These are phyloP conservation scores for Coemansia sp. DNA, from an alignment of 192 early-diverging fungal species.

Conservation along the genomic window DNA sequence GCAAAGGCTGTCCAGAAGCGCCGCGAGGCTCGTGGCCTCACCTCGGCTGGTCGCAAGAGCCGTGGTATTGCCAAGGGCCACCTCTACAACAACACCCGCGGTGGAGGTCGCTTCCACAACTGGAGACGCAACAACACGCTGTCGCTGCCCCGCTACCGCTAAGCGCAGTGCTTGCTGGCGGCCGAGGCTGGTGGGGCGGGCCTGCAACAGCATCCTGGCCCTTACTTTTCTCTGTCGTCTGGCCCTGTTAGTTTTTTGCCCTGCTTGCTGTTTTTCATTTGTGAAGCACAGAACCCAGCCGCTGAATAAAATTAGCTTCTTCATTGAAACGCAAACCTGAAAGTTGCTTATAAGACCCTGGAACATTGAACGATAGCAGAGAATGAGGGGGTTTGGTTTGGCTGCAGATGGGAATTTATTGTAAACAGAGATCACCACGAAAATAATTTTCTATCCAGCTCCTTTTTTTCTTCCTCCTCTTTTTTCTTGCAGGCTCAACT, in stretches of 20 bases:
- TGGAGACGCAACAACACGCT: slow-evolving; percentile 97
- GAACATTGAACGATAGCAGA: too few species aligned
- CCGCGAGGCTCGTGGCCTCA: slow-evolving; percentile 98
- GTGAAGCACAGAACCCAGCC: not conserved
- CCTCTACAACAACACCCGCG: slow-evolving; percentile 93
- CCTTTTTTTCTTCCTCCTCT: too few species aligned
- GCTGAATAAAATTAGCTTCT: not conserved
- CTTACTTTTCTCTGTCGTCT: not conserved
- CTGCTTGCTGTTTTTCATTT: not conserved
- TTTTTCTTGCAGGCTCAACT: not conserved
- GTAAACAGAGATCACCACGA: too few species aligned
- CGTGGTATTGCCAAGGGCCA: slow-evolving; percentile 98
- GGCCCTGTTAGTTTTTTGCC: not conserved
- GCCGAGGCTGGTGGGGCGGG: slow-evolving; percentile 1
- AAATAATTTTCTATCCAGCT: too few species aligned
- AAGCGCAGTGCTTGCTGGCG: slow-evolving; percentile 41
- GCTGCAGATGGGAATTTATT: too few species aligned
- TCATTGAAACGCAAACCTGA: not conserved
- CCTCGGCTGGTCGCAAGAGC: slow-evolving; percentile 95
- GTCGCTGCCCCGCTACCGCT: slow-evolving; percentile 92
- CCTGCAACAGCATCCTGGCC: not conserved
- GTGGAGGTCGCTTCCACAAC: slow-evolving; percentile 90
- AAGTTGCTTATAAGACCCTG: too few species aligned
- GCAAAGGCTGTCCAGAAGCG: slow-evolving; percentile 97
- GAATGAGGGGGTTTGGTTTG: too few species aligned